Conservation (phyloP, 805 yeast species). For the Saccharomycopsis synnaedendra region DNA sequence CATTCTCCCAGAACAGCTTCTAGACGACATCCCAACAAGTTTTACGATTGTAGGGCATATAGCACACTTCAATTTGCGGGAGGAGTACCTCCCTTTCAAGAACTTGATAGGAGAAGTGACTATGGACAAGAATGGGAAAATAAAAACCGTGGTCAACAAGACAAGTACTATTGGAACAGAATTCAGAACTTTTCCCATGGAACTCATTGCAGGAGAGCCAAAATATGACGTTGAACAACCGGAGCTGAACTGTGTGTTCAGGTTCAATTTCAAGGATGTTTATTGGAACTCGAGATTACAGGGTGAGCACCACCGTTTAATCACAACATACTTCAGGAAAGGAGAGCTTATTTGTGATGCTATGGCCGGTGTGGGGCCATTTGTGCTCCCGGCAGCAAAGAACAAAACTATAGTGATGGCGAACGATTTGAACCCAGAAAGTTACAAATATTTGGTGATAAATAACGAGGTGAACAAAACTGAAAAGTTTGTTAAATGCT, state of each 20-base stretch:
- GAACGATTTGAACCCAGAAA: slow-evolving; percentile 86
- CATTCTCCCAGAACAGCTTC: slow-evolving; percentile 58
- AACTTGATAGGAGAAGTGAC: slow-evolving; percentile 79
- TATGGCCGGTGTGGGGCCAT: slow-evolving; percentile 98
- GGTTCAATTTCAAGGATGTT: slow-evolving; percentile 84
- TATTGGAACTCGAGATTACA: slow-evolving; percentile 96
- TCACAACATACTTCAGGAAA: slow-evolving; percentile 40
- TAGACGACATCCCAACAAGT: slow-evolving; percentile 76
- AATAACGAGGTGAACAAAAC: slow-evolving; percentile 62
- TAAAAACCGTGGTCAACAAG: slow-evolving; percentile 87
- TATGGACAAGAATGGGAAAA: slow-evolving; percentile 68
- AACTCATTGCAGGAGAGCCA: slow-evolving; percentile 87
- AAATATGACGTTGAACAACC: slow-evolving; percentile 89
- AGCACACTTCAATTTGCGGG: slow-evolving; percentile 81
- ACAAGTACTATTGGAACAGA: slow-evolving; percentile 76
- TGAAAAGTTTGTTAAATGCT: slow-evolving; percentile 42
- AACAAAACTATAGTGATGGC: slow-evolving; percentile 69
- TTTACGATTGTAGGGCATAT: slow-evolving; percentile 91
- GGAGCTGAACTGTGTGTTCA: slow-evolving; percentile 78
- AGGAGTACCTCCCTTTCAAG: slow-evolving; percentile 77
- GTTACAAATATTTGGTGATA: slow-evolving; percentile 54
- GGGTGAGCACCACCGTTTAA: slow-evolving; percentile 83
- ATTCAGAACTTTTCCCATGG: slow-evolving; percentile 90
- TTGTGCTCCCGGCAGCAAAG: slow-evolving; percentile 92
- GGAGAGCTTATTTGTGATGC: slow-evolving; percentile 86